Evolutionary conservation across 305 asterid genomes (phyloP), one percentile per base, ranked within the genome.

Genomic region (Galium porrigens): DNA sequence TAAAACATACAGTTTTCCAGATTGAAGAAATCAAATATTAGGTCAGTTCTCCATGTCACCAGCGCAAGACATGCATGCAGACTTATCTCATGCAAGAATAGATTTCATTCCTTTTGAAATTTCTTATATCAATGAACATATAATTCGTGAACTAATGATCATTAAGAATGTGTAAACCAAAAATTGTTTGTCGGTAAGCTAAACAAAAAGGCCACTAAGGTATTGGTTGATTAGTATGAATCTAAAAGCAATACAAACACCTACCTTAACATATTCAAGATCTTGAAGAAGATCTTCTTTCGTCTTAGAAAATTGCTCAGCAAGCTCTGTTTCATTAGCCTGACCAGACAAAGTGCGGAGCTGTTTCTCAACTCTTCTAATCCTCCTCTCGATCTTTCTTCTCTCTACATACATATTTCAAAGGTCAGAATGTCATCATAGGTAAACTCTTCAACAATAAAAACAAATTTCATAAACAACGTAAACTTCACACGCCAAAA

Each of bases 231-330:
- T 52, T 52, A 14, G 7, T 15, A 27, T n/a, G 20, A 46, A 53
- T 22, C 17, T 25, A 29, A 12, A 66, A 41, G 62, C 33, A 41
- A n/a, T 65, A n/a, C 30, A 3, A 54, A 57, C 30, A 53, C 79
- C 71, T 79, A 89, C 98, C 84, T 82, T 80, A 48, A 91, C 96
- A 79, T 91, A 91, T 73, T 89, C 96, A 74, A 89, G 98, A 79
- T 58, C 63, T 58, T 58, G 44, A 30, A 58, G 44, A n/a, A 58
- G 63, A 58, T 89, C 96, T 77, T 89, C 96, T 74, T 83, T 89
- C 71, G 87, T 62, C 73, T 84, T 83, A 60, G 87, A 68, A 62
- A 86, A 89, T 74, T 91, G 96, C 55, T 67, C 79, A 57, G 95
- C 82, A 70, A 79, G 67, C 68, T 83, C 90, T 6, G 82, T 72